Evolutionary conservation across 208 protist genomes (phyloP), one percentile per base, ranked within the genome.

Genomic region (Trypanosoma brucei): DNA sequence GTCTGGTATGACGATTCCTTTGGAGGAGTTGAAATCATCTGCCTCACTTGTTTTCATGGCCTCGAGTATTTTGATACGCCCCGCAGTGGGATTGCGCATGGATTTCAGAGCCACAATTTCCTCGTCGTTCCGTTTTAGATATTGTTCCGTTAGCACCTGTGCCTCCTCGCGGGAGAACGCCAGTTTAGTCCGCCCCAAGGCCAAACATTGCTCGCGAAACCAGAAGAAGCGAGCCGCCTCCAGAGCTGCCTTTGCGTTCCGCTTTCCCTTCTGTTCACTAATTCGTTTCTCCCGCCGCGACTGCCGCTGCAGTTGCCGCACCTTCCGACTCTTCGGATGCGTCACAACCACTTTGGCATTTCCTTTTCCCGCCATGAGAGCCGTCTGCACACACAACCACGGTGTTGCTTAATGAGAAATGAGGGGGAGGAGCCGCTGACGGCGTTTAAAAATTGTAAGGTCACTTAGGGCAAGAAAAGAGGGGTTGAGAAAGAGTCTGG

Each of bases 151-250:
- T 22, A 93, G 76, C 13, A 68, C 49, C 59, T 56, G 49, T 34
- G 78, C 55, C 40, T 73, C 73, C 42, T 85, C 82, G 9, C 53
- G 52, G 31, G 79, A 64, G 42, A 88, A 68, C 7, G 75, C 61
- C 34, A 55, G 30, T 14, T 22, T 45, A 34, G 67, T 64, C 55
- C 71, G 72, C 36, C 75, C 75, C 5, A 91, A 77, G 5, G 79
- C 67, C 3, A 78, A 46, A 56, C 80, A 87, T 71, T 90, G 84
- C 62, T 86, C 78, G 11, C 84, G 79, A 53, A 94, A 91, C 84
- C 88, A 94, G 34, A 77, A 79, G 57, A 83, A 85, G 38, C 84
- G 83, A 64, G 75, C 53, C 14, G 79, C 59, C 33, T 72, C 60
- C 22, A 78, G 76, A 5, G 50, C 9, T 35, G 72, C 44, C 30